A percentile compares a stretch with the other conserved stretches of the same genome.
These are phyloP conservation scores for Fusarium temperatum DNA, from an alignment of 2,329 filamentous ascomycete genomes.

Conservation along the genomic window DNA sequence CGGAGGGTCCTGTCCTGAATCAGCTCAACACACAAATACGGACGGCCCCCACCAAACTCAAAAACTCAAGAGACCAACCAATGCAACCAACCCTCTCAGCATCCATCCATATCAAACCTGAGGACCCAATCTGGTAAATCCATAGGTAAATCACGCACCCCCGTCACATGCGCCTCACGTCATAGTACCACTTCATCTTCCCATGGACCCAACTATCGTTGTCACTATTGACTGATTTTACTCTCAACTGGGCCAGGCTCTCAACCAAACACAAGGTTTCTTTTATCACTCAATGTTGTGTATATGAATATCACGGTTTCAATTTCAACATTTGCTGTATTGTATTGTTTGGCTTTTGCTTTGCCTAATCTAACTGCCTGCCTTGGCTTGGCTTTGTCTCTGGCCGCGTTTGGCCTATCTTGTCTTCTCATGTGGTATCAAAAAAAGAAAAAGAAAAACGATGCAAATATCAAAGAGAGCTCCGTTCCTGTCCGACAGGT, in stretches of 20 bases:
- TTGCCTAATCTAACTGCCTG: constrained; percentile 31
- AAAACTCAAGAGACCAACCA: constrained; percentile 6
- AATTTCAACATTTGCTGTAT: constrained; percentile 39
- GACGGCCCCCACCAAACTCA: constrained; percentile 19
- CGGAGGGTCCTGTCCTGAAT: constrained; percentile 11
- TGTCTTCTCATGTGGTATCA: constrained; percentile 41
- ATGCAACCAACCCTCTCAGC: not conserved
- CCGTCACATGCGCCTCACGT: constrained; percentile 36
- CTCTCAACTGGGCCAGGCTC: not conserved
- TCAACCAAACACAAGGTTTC: not conserved
- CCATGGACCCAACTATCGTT: not conserved
- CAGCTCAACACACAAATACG: constrained; percentile 15
- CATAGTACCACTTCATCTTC: constrained; percentile 17
- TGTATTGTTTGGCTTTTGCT: constrained; percentile 38
- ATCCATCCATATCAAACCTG: not conserved
- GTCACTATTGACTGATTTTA: not conserved
- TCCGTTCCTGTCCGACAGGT: constrained; percentile 29
- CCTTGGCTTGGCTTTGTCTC: not conserved
- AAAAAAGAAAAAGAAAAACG: constrained; percentile 20
- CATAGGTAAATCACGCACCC: constrained; percentile 29
- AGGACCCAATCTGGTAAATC: constrained; percentile 13
- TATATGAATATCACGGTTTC: not conserved
- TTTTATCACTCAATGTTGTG: not conserved
- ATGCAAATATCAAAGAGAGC: constrained; percentile 40
- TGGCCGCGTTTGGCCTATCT: constrained; percentile 21